These are phyloP conservation scores for Fusarium nygamai DNA, from an alignment of 2,329 filamentous ascomycete species.

Conservation along the genomic window DNA sequence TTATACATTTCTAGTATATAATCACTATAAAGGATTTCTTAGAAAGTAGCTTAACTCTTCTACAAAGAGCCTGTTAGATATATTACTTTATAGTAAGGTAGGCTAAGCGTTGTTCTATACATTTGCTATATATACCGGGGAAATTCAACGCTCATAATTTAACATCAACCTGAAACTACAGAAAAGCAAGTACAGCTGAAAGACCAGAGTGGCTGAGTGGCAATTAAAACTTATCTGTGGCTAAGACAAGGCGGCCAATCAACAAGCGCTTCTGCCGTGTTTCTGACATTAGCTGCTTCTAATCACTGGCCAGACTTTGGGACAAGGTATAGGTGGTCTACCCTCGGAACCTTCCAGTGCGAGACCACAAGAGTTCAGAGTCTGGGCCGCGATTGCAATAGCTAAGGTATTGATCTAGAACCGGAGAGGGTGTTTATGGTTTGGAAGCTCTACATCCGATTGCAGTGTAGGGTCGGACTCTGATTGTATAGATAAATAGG, in stretches of 20 bases:
- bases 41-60: fast-evolving
- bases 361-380: not conserved
- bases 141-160: not conserved
- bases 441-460: not conserved
- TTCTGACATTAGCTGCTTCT: not conserved
- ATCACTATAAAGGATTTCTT: too few species aligned
- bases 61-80: fast-evolving
- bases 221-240: not conserved
- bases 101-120: not conserved
- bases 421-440: not conserved
- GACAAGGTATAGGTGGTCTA: not conserved
- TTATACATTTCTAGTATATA: too few species aligned
- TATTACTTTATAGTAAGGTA: fast-evolving
- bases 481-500: not conserved
- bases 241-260: not conserved
- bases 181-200: not conserved
- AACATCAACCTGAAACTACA: not conserved
- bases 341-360: not conserved
- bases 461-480: not conserved
- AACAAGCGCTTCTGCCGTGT: not conserved
- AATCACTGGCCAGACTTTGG: not conserved
- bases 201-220: not conserved
- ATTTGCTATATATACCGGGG: fast-evolving
- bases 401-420: not conserved
- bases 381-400: not conserved